phyloP scores from a whole-genome alignment of 2,329 filamentous ascomycete genomes.

The Stagonosporopsis tanaceti region DNA sequence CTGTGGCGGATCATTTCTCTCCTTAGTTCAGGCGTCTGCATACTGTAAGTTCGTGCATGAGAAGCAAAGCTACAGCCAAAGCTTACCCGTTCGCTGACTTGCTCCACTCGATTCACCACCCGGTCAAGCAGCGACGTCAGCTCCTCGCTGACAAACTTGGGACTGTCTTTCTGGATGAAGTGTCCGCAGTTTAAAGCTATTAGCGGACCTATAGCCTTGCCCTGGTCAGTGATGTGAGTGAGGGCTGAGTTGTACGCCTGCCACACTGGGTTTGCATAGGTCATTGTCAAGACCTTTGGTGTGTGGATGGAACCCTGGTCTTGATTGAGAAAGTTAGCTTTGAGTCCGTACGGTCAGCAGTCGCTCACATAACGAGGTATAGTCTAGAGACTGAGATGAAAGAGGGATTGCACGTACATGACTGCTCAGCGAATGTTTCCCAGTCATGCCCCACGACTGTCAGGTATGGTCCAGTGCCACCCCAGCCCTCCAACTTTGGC shows the following conservation, averaged over 20 bases:
- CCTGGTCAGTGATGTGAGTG: conserved; percentile 52
- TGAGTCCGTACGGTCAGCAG: not conserved
- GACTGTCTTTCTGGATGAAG: conserved; percentile 65
- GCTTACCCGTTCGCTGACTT: conserved; percentile 40
- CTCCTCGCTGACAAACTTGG: conserved; percentile 49
- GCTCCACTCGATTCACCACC: conserved; percentile 46
- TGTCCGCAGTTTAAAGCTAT: conserved; percentile 61
- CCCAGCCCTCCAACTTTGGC: conserved; percentile 53
- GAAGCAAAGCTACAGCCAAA: not conserved
- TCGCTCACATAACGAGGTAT: not conserved
- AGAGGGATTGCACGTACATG: conserved; percentile 30
- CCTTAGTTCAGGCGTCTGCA: conserved; percentile 15
- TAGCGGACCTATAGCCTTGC: conserved; percentile 55
- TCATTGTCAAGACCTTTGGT: conserved; percentile 54
- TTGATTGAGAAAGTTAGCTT: conserved; percentile 18
- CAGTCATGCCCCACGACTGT: conserved; percentile 64
- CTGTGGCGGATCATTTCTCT: conserved; percentile 21
- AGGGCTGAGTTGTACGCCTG: conserved; percentile 62
- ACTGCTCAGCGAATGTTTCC: conserved; percentile 61
- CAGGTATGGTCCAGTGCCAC: conserved; percentile 51
- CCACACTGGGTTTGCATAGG: conserved; percentile 64
- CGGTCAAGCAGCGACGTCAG: conserved; percentile 44
- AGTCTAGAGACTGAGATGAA: not conserved
- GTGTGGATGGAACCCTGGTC: conserved; percentile 39
- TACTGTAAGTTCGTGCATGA: not conserved